Conservation (phyloP, 2,329 filamentous ascomycete species). For the Diaporthe amygdali region DNA sequence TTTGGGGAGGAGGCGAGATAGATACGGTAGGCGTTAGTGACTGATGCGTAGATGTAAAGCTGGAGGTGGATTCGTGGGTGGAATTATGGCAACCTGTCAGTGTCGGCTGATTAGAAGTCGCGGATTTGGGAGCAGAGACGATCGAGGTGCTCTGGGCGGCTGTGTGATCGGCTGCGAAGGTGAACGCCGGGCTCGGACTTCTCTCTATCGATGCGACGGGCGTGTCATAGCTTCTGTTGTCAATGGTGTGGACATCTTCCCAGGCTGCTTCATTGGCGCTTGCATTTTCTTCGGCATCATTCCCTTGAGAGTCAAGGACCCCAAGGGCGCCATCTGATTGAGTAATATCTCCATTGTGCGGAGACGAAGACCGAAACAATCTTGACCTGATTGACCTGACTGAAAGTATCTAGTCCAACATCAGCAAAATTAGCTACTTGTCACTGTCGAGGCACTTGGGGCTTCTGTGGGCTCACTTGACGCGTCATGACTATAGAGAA, state of each 20-base stretch:
- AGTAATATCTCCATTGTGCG: neutral
- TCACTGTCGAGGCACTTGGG: too few relatives aligned
- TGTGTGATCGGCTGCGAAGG: neutral
- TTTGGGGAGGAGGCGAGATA: too few relatives aligned
- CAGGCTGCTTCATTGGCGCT: too few relatives aligned
- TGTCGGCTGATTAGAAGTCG: neutral
- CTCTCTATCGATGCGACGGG: neutral
- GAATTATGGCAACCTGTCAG: neutral
- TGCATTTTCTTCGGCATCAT: neutral
- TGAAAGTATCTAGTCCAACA: neutral
- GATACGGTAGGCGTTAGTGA: neutral
- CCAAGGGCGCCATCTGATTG: neutral
- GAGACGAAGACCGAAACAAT: neutral
- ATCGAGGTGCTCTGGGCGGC: neutral
- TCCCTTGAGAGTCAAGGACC: neutral
- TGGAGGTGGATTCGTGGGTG: neutral
- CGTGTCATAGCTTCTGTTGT: too few relatives aligned
- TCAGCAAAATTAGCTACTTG: neutral
- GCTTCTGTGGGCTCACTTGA: neutral
- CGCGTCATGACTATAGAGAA: neutral
- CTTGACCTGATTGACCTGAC: too few relatives aligned
- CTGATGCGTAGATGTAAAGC: neutral
- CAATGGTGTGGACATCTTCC: too few relatives aligned
- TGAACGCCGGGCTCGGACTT: neutral
- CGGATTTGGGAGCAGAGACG: neutral